A percentile compares a stretch with the other conserved stretches of the same genome.
These are phyloP conservation scores for Microsporum audouinii DNA, from an alignment of 2,329 filamentous ascomycete species.

Conservation along the genomic window DNA sequence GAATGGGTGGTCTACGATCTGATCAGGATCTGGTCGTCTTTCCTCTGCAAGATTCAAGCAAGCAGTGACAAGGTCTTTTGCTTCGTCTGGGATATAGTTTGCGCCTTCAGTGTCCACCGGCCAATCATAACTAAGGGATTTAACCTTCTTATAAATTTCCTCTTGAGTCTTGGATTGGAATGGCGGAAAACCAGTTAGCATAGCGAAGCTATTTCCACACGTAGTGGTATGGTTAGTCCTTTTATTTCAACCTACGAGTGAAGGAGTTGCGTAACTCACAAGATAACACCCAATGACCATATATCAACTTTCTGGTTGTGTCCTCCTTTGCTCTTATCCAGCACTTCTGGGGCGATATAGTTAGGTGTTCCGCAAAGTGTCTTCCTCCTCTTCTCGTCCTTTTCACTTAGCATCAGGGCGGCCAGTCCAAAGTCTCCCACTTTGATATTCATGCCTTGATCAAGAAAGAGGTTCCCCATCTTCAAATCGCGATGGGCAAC, in stretches of 20 bases:
- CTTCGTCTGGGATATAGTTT: slow-evolving; percentile 40
- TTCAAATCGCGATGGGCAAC: slow-evolving; percentile 96
- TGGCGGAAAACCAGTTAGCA: slow-evolving; percentile 90
- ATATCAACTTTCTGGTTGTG: slow-evolving; percentile 98
- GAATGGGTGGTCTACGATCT: slow-evolving; percentile 40
- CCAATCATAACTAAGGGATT: slow-evolving; percentile 39
- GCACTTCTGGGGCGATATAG: slow-evolving; percentile 92
- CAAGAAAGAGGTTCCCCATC: slow-evolving; percentile 95
- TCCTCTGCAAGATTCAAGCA: slow-evolving; percentile 39
- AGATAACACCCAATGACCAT: slow-evolving; percentile 96
- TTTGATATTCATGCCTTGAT: slow-evolving; percentile 92
- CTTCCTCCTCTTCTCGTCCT: slow-evolving; percentile 73
- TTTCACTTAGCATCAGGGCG: slow-evolving; percentile 79
- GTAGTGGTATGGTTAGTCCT: slow-evolving; percentile 13
- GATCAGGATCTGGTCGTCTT: slow-evolving; percentile 39
- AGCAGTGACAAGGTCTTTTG: slow-evolving; percentile 37
- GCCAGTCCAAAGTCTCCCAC: slow-evolving; percentile 95
- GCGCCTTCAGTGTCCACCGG: slow-evolving; percentile 33
- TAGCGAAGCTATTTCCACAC: slow-evolving; percentile 57
- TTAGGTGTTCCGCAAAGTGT: slow-evolving; percentile 96
- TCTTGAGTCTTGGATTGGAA: slow-evolving; percentile 66
- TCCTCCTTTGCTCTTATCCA: slow-evolving; percentile 86
- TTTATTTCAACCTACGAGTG: not conserved
- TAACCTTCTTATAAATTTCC: slow-evolving; percentile 41
- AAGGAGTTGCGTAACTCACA: slow-evolving; percentile 44